phyloP scores from a whole-genome alignment of 2,329 filamentous ascomycete genomes.

The Orbilia oligospora region DNA sequence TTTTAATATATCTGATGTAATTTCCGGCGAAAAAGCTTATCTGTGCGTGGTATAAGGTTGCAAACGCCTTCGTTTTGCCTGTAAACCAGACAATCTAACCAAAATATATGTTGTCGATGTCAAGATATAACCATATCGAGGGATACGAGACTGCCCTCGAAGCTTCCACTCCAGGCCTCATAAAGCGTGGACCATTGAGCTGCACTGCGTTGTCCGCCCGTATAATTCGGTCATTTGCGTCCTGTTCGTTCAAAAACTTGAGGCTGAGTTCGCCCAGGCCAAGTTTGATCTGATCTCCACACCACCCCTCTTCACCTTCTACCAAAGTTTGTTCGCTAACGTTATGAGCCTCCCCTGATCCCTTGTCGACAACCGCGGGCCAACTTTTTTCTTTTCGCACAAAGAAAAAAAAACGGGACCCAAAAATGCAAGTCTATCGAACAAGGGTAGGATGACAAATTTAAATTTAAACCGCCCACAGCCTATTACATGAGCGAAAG shows the following conservation, averaged over 20 bases:
- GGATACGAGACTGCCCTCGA: conserved; percentile 2
- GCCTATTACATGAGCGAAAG: background rate
- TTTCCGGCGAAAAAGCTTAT: background rate
- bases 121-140: too few relatives aligned
- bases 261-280: conserved; percentile 42
- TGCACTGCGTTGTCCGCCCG: background rate
- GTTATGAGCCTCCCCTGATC: conserved; percentile 43
- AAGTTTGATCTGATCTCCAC: conserved; percentile 44
- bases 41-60: background rate
- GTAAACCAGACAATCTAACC: background rate
- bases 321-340: conserved; percentile 24
- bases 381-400: background rate
- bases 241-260: conserved; percentile 19
- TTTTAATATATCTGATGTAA: background rate
- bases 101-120: background rate
- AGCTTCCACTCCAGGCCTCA: conserved; percentile 8
- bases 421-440: conserved; percentile 32
- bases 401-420: background rate
- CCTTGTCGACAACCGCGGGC: conserved; percentile 14
- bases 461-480: conserved; percentile 22
- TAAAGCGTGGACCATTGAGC: background rate
- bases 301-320: conserved; percentile 22
- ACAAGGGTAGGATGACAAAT: conserved; percentile 53
- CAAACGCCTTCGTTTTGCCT: background rate
- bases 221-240: background rate